Evolutionary conservation across 2,329 filamentous ascomycete genomes (phyloP).

Genomic region (Colletotrichum gloeosporioides): DNA sequence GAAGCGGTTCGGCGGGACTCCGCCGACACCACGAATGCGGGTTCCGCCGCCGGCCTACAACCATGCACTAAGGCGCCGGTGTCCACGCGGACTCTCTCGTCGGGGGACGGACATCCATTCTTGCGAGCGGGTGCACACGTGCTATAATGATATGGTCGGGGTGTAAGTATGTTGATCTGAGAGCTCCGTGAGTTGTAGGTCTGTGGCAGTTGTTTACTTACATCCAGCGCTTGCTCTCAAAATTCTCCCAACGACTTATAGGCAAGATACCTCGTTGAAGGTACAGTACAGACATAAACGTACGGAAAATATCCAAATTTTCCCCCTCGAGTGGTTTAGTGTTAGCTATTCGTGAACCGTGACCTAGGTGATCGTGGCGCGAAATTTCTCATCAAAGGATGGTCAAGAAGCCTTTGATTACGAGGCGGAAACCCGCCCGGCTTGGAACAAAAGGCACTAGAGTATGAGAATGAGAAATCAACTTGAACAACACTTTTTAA

Average conservation of each 20-base stretch:
- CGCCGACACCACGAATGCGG: neutral
- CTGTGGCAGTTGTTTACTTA: neutral
- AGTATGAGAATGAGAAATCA: rapidly evolving
- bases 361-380: rapidly evolving
- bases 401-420: neutral
- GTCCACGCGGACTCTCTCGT: neutral
- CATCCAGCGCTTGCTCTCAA: neutral
- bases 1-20: neutral
- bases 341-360: neutral
- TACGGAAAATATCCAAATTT: rapidly evolving
- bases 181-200: neutral
- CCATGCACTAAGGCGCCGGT: neutral
- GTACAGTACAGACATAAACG: neutral
- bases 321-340: neutral
- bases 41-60: neutral
- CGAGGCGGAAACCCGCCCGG: neutral
- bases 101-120: neutral
- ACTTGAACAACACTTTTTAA: rapidly evolving
- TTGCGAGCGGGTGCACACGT: neutral
- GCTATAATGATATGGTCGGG: neutral
- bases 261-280: neutral
- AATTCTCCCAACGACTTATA: neutral
- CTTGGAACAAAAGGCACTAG: neutral
- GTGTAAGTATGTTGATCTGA: neutral
- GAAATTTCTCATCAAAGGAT: neutral